phyloP scores from a whole-genome alignment of 495 filamentous ascomycete species.

The Aspergillus mulundensis region DNA sequence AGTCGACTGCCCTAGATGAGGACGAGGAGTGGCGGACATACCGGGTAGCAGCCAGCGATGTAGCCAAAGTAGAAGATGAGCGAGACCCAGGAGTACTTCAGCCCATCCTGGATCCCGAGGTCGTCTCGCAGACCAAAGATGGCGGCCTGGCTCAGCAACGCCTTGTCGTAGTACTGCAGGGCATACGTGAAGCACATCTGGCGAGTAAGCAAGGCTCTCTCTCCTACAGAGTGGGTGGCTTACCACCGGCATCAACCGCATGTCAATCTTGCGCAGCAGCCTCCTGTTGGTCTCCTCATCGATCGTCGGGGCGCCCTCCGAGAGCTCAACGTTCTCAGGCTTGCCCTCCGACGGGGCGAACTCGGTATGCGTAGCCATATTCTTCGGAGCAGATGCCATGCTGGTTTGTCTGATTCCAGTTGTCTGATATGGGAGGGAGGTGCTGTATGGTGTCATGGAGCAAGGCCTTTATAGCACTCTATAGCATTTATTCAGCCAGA shows the following conservation, averaged over 20 bases:
- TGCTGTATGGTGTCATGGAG: too few relatives aligned
- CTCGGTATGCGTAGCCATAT: neutral
- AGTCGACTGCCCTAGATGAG: too few relatives aligned
- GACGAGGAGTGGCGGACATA: neutral
- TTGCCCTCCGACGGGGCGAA: too few relatives aligned
- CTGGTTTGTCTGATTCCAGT: neutral
- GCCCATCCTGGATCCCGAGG: slow-evolving; percentile 4
- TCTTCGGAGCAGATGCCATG: neutral
- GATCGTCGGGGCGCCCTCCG: neutral
- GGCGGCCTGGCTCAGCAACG: slow-evolving; percentile 10
- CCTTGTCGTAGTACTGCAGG: slow-evolving; percentile 14
- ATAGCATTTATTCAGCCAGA: too few relatives aligned
- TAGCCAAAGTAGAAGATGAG: slow-evolving; percentile 16
- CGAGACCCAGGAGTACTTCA: slow-evolving; percentile 10
- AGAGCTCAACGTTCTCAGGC: neutral
- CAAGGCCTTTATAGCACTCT: too few relatives aligned
- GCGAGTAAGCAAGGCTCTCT: neutral
- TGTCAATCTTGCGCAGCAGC: slow-evolving; percentile 14
- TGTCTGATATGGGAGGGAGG: too few relatives aligned
- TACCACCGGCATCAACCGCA: slow-evolving; percentile 10
- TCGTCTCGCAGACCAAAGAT: slow-evolving; percentile 12
- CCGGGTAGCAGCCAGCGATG: slow-evolving; percentile 11
- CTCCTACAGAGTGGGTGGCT: neutral
- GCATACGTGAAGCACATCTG: slow-evolving; percentile 11
- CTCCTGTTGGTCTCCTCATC: slow-evolving; percentile 12